phyloP scores from a whole-genome alignment of 768 basidiomycete species.

The Termitomyces sp. region DNA sequence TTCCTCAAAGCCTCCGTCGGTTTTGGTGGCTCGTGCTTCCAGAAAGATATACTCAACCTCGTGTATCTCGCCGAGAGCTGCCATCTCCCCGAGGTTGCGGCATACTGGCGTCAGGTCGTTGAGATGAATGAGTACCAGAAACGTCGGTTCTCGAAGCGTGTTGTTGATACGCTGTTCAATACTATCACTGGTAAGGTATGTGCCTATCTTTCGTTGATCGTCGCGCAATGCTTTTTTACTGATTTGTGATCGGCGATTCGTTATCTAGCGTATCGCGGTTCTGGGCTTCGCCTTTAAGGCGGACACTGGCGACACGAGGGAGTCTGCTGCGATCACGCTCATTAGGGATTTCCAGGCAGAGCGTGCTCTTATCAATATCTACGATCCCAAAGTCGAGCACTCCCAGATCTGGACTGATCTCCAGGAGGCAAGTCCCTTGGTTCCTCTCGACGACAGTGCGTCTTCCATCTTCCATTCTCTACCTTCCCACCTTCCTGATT shows the following conservation, averaged over 20 bases:
- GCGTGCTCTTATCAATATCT: conserved; percentile 80
- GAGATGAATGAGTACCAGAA: conserved; percentile 99
- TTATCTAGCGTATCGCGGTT: conserved; percentile 76
- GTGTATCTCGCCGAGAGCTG: conserved; percentile 95
- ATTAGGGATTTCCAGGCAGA: conserved; percentile 92
- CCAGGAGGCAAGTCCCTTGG: conserved; percentile 58
- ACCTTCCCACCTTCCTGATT: not conserved
- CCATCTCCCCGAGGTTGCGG: conserved; percentile 94
- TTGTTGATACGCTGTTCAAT: conserved; percentile 97
- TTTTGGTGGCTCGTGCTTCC: conserved; percentile 98
- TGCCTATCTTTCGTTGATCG: not conserved
- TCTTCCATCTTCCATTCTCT: conserved; percentile 13
- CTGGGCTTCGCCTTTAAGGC: conserved; percentile 99
- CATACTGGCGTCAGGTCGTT: conserved; percentile 96
- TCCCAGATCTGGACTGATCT: conserved; percentile 86
- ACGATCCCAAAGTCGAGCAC: conserved; percentile 86
- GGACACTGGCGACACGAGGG: conserved; percentile 98
- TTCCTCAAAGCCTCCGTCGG: conserved; percentile 96
- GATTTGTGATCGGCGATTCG: not conserved
- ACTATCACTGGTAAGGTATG: conserved; percentile 91
- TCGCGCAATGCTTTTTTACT: not conserved
- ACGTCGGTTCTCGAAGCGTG: conserved; percentile 88
- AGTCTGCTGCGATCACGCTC: conserved; percentile 92
- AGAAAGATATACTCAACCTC: conserved; percentile 98
- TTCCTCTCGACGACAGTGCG: conserved; percentile 65